Evolutionary conservation across 208 protist species (phyloP).

Genomic region (Leishmania tropica): DNA sequence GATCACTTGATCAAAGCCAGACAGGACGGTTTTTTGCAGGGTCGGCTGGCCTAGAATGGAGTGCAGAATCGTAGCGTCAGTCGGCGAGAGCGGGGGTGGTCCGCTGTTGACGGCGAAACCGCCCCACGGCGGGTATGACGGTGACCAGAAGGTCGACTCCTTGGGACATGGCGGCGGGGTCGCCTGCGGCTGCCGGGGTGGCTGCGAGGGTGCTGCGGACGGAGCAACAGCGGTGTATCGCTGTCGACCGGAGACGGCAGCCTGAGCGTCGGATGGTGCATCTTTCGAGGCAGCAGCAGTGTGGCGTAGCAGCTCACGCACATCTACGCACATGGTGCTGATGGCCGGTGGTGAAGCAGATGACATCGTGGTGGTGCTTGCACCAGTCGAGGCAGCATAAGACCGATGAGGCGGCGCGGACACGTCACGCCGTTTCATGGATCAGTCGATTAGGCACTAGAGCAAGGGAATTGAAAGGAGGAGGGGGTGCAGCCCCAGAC

Average conservation of each 20-base stretch:
- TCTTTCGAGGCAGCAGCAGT: slow-evolving; percentile 11
- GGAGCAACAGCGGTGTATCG: neutral
- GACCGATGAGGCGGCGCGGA: neutral
- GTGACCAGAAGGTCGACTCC: slow-evolving; percentile 21
- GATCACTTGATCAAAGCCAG: neutral
- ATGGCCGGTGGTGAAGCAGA: slow-evolving; percentile 17
- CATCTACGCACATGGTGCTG: slow-evolving; percentile 57
- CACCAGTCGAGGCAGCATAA: neutral
- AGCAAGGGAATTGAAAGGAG: neutral
- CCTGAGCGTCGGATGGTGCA: neutral
- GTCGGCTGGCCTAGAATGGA: slow-evolving; percentile 31
- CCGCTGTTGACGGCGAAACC: slow-evolving; percentile 8
- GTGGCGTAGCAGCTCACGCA: slow-evolving; percentile 48
- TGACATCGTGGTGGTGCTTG: neutral
- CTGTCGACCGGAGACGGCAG: neutral
- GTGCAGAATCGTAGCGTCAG: slow-evolving; percentile 38
- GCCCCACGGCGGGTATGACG: slow-evolving; percentile 5
- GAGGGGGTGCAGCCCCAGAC: neutral
- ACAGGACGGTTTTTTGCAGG: neutral
- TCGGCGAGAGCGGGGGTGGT: slow-evolving; percentile 41
- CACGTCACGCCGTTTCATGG: neutral
- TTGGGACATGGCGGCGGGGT: neutral
- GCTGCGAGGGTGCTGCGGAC: neutral
- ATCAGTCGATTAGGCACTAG: neutral
- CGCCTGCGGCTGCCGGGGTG: neutral